Evolutionary conservation across 2,329 filamentous ascomycete genomes (phyloP).

Genomic region (Hypoxylon rubiginosum): DNA sequence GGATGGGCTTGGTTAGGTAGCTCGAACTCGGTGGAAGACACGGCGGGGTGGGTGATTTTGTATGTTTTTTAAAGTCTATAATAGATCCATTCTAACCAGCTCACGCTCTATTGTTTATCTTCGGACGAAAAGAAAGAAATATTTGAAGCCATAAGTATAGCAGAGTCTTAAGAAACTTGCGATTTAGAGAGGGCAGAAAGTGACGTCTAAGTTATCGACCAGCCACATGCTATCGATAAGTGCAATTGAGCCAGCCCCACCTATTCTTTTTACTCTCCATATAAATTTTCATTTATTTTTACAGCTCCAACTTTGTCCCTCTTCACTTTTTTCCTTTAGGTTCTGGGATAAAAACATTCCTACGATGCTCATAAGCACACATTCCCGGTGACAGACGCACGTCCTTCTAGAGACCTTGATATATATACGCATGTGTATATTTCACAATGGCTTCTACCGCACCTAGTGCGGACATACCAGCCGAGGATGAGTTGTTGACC

Average conservation of each 20-base stretch:
- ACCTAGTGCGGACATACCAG: slow-evolving; percentile 33
- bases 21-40: not conserved
- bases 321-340: not conserved
- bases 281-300: slow-evolving; percentile 33
- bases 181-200: not conserved
- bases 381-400: slow-evolving; percentile 32
- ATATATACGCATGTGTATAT: slow-evolving; percentile 6
- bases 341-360: slow-evolving; percentile 32
- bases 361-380: slow-evolving; percentile 39
- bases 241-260: slow-evolving; percentile 2
- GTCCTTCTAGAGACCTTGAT: slow-evolving; percentile 11
- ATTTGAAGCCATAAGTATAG: not conserved
- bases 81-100: slow-evolving; percentile 19
- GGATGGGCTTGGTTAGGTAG: not conserved
- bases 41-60: not conserved
- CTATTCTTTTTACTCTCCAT: slow-evolving; percentile 1
- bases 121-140: not conserved
- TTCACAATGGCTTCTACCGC: slow-evolving; percentile 43
- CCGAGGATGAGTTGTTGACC: slow-evolving; percentile 47
- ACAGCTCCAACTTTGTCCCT: not conserved
- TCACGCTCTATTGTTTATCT: slow-evolving; percentile 1
- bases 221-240: slow-evolving; percentile 32
- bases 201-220: slow-evolving; percentile 22
- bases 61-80: slow-evolving; percentile 16
- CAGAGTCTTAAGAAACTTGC: not conserved